phyloP scores from a whole-genome alignment of 2,329 filamentous ascomycete genomes.

The Purpureocillium takamizusanense region DNA sequence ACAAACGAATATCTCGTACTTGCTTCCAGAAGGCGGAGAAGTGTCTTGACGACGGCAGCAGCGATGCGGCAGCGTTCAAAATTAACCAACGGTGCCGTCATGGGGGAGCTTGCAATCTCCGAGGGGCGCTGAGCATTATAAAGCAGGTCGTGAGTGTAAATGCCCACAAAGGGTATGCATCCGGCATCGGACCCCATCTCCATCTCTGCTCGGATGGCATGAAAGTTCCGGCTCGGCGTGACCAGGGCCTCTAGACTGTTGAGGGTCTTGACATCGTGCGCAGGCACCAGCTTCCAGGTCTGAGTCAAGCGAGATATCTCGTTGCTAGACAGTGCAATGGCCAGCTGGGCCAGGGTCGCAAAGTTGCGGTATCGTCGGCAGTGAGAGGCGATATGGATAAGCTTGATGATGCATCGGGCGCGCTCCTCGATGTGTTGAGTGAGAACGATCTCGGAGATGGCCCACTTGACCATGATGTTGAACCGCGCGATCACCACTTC shows the following conservation, averaged over 20 bases:
- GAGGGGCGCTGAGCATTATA: conserved; percentile 74
- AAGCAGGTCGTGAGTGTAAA: conserved; percentile 75
- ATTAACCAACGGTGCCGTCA: conserved; percentile 63
- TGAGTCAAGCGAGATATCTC: conserved; percentile 58
- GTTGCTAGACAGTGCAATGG: conserved; percentile 65
- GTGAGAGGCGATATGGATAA: conserved; percentile 71
- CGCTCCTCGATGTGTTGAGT: conserved; percentile 65
- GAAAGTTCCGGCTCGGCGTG: conserved; percentile 69
- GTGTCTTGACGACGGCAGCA: conserved; percentile 69
- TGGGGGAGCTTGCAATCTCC: conserved; percentile 60
- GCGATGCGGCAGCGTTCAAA: conserved; percentile 74
- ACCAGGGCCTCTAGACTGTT: conserved; percentile 63
- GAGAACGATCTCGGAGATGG: conserved; percentile 68
- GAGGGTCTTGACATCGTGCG: conserved; percentile 56
- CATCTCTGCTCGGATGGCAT: conserved; percentile 71
- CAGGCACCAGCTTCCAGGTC: conserved; percentile 65
- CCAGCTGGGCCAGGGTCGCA: conserved; percentile 73
- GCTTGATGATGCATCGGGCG: conserved; percentile 69
- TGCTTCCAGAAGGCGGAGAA: conserved; percentile 69
- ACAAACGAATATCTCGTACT: conserved; percentile 67
- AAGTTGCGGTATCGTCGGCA: conserved; percentile 72
- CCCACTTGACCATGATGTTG: conserved; percentile 85
- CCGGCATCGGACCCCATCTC: conserved; percentile 58
- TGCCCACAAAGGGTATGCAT: conserved; percentile 77
- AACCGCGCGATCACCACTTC: conserved; percentile 80